Conservation (phyloP, 768 basidiomycete species). For the Boletus edulis region DNA sequence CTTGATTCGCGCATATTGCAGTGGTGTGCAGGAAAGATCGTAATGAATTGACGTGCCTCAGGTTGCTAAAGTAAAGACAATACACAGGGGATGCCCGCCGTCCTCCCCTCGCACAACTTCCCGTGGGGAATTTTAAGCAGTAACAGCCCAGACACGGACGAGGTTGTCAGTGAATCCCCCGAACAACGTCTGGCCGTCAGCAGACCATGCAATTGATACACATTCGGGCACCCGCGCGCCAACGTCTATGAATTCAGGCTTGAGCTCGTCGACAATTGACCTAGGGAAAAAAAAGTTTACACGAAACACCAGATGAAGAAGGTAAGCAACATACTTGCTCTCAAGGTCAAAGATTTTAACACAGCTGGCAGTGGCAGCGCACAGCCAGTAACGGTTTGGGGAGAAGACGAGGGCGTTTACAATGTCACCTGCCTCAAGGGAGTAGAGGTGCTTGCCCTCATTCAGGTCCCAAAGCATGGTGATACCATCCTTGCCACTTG, state of each 20-base stretch:
- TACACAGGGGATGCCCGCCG: constrained; percentile 17
- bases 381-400: constrained; percentile 99
- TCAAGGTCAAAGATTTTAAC: constrained; percentile 99
- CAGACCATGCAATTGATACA: constrained; percentile 97
- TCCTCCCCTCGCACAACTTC: constrained; percentile 19
- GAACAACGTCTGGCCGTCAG: constrained; percentile 96
- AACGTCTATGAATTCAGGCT: constrained; percentile 86
- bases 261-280: constrained; percentile 98
- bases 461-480: constrained; percentile 99
- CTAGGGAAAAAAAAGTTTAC: constrained; percentile 35
- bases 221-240: constrained; percentile 82
- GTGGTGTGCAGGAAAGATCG: constrained; percentile 6
- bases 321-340: constrained; percentile 76
- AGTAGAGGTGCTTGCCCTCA: constrained; percentile 99
- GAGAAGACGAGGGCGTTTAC: constrained; percentile 99
- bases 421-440: constrained; percentile 95
- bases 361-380: constrained; percentile 94
- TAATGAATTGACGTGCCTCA: constrained; percentile 20
- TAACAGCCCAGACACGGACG: constrained; percentile 90
- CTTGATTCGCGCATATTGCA: background rate
- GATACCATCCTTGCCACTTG: constrained; percentile 99
- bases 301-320: background rate
- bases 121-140: constrained; percentile 36
- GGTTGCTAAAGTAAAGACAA: constrained; percentile 24
- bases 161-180: constrained; percentile 96